Conservation (phyloP, 257 asterid species). For the Nicotiana otophora region DNA sequence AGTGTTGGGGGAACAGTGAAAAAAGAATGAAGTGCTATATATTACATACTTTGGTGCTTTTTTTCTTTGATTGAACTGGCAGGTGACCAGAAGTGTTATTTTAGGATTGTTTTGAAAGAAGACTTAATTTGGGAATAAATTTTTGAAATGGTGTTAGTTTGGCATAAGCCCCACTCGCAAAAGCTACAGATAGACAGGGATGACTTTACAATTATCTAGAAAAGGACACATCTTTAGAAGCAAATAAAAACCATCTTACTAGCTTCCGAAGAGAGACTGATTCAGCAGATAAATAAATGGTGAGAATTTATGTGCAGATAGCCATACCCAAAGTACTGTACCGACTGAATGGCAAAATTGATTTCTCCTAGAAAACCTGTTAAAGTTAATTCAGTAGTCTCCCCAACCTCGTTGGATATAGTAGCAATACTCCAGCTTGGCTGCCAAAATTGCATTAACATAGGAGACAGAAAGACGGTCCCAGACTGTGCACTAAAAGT, state of each 20-base stretch:
- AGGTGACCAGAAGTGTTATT: background rate
- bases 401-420: conserved; percentile 25
- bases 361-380: conserved; percentile 56
- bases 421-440: conserved; percentile 43
- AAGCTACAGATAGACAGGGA: background rate
- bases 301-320: background rate
- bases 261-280: background rate
- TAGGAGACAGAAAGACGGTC: conserved; percentile 49
- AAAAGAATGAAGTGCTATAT: background rate
- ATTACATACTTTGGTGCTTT: background rate
- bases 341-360: conserved; percentile 66
- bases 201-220: background rate
- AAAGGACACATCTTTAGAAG: background rate
- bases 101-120: background rate
- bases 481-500: conserved; percentile 57
- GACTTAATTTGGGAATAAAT: background rate
- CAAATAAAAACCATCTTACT: background rate
- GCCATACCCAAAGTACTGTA: conserved; percentile 71
- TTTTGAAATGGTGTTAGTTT: background rate
- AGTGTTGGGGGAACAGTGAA: background rate
- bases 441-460: conserved; percentile 61
- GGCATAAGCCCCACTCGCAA: background rate
- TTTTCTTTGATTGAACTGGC: background rate
- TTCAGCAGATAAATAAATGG: background rate
- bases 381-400: conserved; percentile 36